A percentile compares a stretch with the other conserved stretches of the same genome.
Conservation (phyloP, 441 rosid species). For the Codiaeum variegatum region DNA sequence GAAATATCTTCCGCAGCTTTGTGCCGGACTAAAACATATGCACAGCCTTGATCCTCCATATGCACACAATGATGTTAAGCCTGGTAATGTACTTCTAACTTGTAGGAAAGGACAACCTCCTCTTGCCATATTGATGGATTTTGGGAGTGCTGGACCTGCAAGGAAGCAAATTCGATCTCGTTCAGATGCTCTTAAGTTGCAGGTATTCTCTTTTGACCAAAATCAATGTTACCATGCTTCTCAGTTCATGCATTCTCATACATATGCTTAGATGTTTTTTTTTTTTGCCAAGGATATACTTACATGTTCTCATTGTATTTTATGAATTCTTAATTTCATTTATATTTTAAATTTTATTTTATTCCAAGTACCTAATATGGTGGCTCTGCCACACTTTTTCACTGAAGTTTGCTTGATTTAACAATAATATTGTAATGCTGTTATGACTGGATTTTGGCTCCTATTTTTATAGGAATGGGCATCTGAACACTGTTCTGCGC, state of each 20-base stretch:
- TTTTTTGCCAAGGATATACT: too few relatives aligned
- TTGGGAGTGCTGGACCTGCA: constrained; percentile 91
- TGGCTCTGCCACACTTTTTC: not conserved
- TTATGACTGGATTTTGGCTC: constrained; percentile 23
- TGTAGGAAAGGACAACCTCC: constrained; percentile 82
- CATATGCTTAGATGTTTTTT: not conserved
- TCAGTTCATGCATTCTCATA: not conserved
- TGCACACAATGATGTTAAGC: constrained; percentile 99
- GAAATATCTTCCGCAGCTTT: constrained; percentile 54
- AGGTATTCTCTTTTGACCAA: constrained; percentile 42
- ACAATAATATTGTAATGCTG: not conserved
- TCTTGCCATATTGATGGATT: constrained; percentile 93
- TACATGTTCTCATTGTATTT: too few relatives aligned
- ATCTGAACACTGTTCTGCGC: constrained; percentile 94
- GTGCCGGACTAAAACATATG: constrained; percentile 97
- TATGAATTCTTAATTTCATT: not conserved
- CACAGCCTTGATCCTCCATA: constrained; percentile 88
- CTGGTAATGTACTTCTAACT: constrained; percentile 94
- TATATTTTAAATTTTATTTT: not conserved
- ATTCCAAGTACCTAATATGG: not conserved
- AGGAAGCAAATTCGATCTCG: constrained; percentile 83
- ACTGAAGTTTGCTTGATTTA: not conserved
- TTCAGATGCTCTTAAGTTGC: constrained; percentile 87
- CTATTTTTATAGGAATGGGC: constrained; percentile 76
- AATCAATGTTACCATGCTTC: constrained; percentile 3